Base-by-base conservation (phyloP, 75 land plant species). In the Cunninghamia lanceolata region DNA sequence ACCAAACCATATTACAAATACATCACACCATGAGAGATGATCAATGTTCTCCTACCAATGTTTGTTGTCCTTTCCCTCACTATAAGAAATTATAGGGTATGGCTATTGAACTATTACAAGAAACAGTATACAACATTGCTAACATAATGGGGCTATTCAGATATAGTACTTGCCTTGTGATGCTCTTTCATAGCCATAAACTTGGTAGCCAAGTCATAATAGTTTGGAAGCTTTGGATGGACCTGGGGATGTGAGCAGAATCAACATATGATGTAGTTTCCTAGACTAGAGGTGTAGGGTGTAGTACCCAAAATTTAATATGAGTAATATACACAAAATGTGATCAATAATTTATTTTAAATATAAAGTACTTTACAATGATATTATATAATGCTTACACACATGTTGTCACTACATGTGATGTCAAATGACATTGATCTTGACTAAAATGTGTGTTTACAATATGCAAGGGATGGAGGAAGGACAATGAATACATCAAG, bases 211-310 rank as follows among this genome's bases (percentile, higher is more conserved):
- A 93, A 73, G 13, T 89, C 93, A 63, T 93, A 91, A 70, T 88
- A 91, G 11, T 90, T 90, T 0, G 91, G 89, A 19, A 92, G 85
- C 89, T 92, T 93, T 32, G 93, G 93, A 85, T 92, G 91, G 35
- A 90, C 85, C 80, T 90, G 91, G 56, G 77, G 13, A 36, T n/a
- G 38, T 36, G 77, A 74, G 39, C 17, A 34, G 77, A 74, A 14
- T 35, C 17, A 35, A 3, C 77, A 74, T n/a, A 35, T 2, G 77
- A 74, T 3, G 38, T 34, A 16, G 1, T 34, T 35, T 74, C 77
- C 34, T 34, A 17, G 38, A 74, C 34, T 35, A 74, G 3, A 39
- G 40, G 40, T 39, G 40, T 39, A 39, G 2, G 40, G 40, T 39
- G 40, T 39, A 39, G 2, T 1, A 39, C 40, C 40, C 40, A 39